These are phyloP conservation scores for Jamesozyma hellenica DNA, from an alignment of 805 yeast genomes.

Conservation along the genomic window DNA sequence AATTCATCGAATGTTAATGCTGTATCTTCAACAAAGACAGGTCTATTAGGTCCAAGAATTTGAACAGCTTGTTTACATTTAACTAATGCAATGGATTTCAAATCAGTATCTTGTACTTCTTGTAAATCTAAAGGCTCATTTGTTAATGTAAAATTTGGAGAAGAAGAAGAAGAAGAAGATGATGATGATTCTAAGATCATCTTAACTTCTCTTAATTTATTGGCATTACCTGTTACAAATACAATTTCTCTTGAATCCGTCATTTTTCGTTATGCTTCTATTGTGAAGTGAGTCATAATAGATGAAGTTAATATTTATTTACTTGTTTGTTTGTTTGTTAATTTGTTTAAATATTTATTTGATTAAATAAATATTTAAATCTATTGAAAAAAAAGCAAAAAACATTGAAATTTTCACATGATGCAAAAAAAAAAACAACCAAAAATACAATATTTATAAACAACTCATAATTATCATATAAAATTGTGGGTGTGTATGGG, in stretches of 20 bases:
- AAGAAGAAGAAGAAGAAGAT: slow-evolving; percentile 13
- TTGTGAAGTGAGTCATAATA: no score
- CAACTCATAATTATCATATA: no score
- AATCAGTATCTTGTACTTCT: slow-evolving; percentile 79
- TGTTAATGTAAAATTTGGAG: slow-evolving; percentile 30
- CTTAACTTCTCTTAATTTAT: slow-evolving; percentile 78
- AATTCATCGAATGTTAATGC: slow-evolving; percentile 76
- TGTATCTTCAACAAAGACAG: slow-evolving; percentile 93
- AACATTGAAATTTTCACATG: no score
- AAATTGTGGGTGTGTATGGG: no score
- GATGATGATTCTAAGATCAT: slow-evolving; percentile 40
- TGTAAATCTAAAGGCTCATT: slow-evolving; percentile 70
- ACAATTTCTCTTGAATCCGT: slow-evolving; percentile 33
- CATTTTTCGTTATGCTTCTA: background rate
- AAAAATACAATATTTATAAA: no score
- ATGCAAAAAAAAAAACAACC: no score
- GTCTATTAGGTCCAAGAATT: slow-evolving; percentile 43
- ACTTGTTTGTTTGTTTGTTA: no score
- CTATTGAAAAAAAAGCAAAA: no score
- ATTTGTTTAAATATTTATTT: no score
- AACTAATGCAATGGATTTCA: slow-evolving; percentile 68
- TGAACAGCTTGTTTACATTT: slow-evolving; percentile 70
- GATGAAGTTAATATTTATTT: no score
- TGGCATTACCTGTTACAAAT: slow-evolving; percentile 81
- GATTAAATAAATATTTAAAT: no score